Percentiles rank a stretch among this genome's conserved stretches.
These are phyloP conservation scores for Huntiella omanensis DNA, from an alignment of 2,329 filamentous ascomycete species.

Conservation along the genomic window DNA sequence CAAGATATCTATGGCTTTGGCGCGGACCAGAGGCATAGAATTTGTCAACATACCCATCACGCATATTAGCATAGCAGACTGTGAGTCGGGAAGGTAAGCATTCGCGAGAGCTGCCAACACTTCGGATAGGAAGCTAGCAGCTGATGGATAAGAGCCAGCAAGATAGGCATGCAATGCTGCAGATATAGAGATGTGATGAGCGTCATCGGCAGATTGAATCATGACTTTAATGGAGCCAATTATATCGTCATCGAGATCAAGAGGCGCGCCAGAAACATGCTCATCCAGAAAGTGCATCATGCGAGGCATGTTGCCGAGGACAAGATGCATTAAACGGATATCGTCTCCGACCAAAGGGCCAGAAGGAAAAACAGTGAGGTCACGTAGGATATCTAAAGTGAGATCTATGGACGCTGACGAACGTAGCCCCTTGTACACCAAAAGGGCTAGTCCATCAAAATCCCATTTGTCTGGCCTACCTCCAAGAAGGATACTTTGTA, in stretches of 20 bases:
- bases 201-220: slow-evolving; percentile 50
- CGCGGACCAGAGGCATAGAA: slow-evolving; percentile 70
- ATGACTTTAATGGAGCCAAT: slow-evolving; percentile 50
- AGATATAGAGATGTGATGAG: slow-evolving; percentile 49
- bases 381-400: slow-evolving; percentile 60
- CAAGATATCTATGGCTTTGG: slow-evolving; percentile 81
- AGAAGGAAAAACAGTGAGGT: slow-evolving; percentile 58
- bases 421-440: slow-evolving; percentile 81
- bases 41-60: slow-evolving; percentile 85
- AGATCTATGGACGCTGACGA: slow-evolving; percentile 67
- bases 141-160: slow-evolving; percentile 43
- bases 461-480: slow-evolving; percentile 78
- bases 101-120: slow-evolving; percentile 56
- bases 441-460: slow-evolving; percentile 70
- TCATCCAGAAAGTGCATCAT: slow-evolving; percentile 64
- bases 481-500: slow-evolving; percentile 48
- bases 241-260: slow-evolving; percentile 16
- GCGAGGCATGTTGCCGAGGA: slow-evolving; percentile 81
- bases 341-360: slow-evolving; percentile 68
- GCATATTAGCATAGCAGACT: slow-evolving; percentile 75
- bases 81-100: slow-evolving; percentile 62
- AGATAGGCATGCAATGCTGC: slow-evolving; percentile 53
- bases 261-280: slow-evolving; percentile 21
- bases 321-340: slow-evolving; percentile 61
- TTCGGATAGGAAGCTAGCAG: slow-evolving; percentile 58